phyloP scores from a whole-genome alignment of 73 alveolate species.

The Tetrahymena elliotti region DNA sequence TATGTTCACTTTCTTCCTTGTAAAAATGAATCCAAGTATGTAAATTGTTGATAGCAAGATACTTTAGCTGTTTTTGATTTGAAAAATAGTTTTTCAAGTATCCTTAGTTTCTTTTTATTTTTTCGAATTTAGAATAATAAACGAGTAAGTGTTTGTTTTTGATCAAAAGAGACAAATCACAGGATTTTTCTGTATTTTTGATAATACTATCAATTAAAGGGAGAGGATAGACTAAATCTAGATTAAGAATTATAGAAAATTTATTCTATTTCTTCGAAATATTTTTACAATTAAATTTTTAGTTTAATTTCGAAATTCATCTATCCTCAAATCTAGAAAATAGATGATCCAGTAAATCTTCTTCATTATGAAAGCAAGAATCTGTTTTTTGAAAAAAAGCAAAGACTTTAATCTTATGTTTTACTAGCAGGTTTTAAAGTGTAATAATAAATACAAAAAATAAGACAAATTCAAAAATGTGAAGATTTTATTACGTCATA shows the following conservation, averaged over 20 bases:
- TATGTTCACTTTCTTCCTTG: not conserved
- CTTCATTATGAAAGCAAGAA: not conserved
- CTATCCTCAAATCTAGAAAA: not conserved
- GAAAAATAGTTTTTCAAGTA: not conserved
- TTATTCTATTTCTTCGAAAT: not conserved
- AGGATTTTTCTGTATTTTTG: not conserved
- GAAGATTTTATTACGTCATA: not conserved
- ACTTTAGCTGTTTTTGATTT: not conserved
- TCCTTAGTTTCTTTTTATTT: not conserved
- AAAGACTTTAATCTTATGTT: not conserved
- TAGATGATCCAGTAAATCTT: not conserved
- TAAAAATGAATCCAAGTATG: not conserved
- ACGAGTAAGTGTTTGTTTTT: not conserved
- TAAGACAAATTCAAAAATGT: not conserved
- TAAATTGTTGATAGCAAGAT: too few species aligned
- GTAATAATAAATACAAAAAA: not conserved
- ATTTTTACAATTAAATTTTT: not conserved
- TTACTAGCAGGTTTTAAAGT: not conserved
- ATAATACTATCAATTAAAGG: not conserved
- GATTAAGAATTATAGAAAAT: not conserved
- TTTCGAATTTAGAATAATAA: not conserved
- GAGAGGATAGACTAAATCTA: not conserved
- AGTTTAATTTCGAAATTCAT: not conserved
- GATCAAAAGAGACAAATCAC: not conserved
- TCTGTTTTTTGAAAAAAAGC: not conserved